Conservation (phyloP, 768 basidiomycete genomes). For the Pisolithus microcarpus region DNA sequence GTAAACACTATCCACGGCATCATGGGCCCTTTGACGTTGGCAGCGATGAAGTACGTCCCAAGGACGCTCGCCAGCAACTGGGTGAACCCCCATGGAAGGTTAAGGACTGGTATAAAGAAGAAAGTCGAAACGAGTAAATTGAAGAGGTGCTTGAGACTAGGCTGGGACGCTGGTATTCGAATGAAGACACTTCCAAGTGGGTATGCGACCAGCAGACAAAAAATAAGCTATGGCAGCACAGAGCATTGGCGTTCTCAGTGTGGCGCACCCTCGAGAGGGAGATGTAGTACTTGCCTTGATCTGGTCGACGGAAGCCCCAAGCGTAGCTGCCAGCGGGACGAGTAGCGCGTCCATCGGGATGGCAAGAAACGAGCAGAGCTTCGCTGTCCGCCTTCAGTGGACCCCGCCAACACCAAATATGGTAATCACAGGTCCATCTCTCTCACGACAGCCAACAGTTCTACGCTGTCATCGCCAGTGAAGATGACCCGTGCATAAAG, state of each 20-base stretch:
- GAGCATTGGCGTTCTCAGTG: slow-evolving; percentile 2
- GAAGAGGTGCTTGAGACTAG: slow-evolving; percentile 72
- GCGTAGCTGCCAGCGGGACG: slow-evolving; percentile 45
- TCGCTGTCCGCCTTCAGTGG: no score
- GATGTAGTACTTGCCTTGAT: slow-evolving; percentile 47
- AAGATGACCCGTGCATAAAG: no score
- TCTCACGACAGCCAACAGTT: no score
- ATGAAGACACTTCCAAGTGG: slow-evolving; percentile 90
- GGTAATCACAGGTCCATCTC: no score
- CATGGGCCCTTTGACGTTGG: slow-evolving; percentile 42
- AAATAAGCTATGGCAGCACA: slow-evolving; percentile 61
- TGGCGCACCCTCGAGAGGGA: background rate
- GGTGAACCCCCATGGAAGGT: slow-evolving; percentile 62
- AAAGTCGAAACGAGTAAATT: slow-evolving; percentile 64
- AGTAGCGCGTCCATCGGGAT: slow-evolving; percentile 48
- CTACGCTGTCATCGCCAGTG: no score
- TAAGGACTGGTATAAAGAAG: slow-evolving; percentile 72
- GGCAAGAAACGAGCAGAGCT: no score
- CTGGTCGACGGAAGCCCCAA: slow-evolving; percentile 79
- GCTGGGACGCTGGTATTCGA: slow-evolving; percentile 62
- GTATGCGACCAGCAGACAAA: slow-evolving; percentile 79
- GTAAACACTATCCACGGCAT: slow-evolving; percentile 94
- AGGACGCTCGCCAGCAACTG: slow-evolving; percentile 69
- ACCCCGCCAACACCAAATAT: no score
- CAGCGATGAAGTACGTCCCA: slow-evolving; percentile 69